phyloP scores from a whole-genome alignment of 208 protist genomes.

The Crithidia bombi region DNA sequence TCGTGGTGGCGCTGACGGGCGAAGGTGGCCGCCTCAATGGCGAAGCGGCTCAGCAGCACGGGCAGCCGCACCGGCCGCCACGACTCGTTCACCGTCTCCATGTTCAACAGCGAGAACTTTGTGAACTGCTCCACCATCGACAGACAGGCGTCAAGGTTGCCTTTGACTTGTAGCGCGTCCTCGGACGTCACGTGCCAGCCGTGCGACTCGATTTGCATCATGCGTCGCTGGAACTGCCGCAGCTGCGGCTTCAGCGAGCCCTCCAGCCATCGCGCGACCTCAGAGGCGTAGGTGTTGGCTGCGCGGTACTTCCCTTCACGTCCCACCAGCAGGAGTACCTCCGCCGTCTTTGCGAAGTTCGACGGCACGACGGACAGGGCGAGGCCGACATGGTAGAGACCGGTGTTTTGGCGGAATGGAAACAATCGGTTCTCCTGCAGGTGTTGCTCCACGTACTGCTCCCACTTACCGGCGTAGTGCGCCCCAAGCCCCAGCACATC shows the following conservation, averaged over 20 bases:
- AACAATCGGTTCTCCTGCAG: conserved; percentile 59
- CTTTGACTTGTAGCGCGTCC: conserved; percentile 61
- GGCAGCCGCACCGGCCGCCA: conserved; percentile 76
- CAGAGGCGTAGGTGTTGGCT: conserved; percentile 71
- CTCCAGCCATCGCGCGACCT: conserved; percentile 76
- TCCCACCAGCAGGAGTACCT: conserved; percentile 86
- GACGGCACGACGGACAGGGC: conserved; percentile 80
- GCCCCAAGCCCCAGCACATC: conserved; percentile 47
- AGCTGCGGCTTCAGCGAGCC: conserved; percentile 79
- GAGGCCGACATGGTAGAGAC: conserved; percentile 64
- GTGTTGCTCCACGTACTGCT: conserved; percentile 54
- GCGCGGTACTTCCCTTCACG: conserved; percentile 71
- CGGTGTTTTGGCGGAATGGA: conserved; percentile 71
- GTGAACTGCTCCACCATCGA: conserved; percentile 73
- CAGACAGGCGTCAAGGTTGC: conserved; percentile 74
- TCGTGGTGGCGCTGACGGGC: conserved; percentile 34
- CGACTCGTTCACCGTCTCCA: conserved; percentile 73
- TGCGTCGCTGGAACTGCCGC: conserved; percentile 56
- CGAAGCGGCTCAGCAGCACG: conserved; percentile 59
- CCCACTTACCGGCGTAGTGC: conserved; percentile 69
- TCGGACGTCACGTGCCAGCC: conserved; percentile 60
- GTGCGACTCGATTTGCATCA: conserved; percentile 61
- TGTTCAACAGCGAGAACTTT: conserved; percentile 74
- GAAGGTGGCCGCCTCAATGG: conserved; percentile 39
- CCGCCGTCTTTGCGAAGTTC: conserved; percentile 38